Evolutionary conservation across 495 filamentous ascomycete species (phyloP), one percentile per base, ranked within the genome.

Genomic region (Xylaria palmicola): DNA sequence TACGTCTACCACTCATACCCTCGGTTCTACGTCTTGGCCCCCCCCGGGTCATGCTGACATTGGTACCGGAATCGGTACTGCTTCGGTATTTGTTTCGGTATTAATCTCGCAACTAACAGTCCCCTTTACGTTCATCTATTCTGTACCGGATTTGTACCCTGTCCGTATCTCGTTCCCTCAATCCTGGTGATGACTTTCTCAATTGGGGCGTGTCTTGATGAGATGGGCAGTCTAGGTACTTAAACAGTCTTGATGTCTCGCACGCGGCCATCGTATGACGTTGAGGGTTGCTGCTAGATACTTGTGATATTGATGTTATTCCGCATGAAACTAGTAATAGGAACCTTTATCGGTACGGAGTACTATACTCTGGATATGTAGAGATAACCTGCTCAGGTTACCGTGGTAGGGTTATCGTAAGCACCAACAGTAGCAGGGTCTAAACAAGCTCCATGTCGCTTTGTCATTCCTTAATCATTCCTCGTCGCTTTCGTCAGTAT

Each of bases 401-500:
- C n/a, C 27, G 2, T n/a, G 6, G 9, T 40, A 24, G 4, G 13
- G 24, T 47, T 47, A 27, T 12, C 10, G 20, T 10, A 12, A n/a
- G 22, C 13, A 48, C 15, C 17, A n/a, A 12, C 24, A 32, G 27
- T 15, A 49, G 30, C 2, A 1, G 15, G 47, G 27, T 13, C 12
- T n/a, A n/a, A 5, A 49, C 6, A 4, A 30, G 6, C 30, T 30
- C 10, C 26, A 20, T 50, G 7, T 15, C 12, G 24, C 13, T 15
- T 19, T 53, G 1, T 56, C 34, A 56, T 56, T 43, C 53, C 39
- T 43, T 26, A 10, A 4, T 56, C 34, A 56, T 56, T 43, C 53
- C 39, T 43, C 37, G 13, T 56, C 78, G 41, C 79, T 77, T 55
- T 81, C 77, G 62, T 86, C 82, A 9, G 78, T 81, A 13, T 83